Percentiles rank a stretch among this genome's conserved stretches.
Conservation (phyloP, 139 green algal genomes). For the Haematococcus lacustris region DNA sequence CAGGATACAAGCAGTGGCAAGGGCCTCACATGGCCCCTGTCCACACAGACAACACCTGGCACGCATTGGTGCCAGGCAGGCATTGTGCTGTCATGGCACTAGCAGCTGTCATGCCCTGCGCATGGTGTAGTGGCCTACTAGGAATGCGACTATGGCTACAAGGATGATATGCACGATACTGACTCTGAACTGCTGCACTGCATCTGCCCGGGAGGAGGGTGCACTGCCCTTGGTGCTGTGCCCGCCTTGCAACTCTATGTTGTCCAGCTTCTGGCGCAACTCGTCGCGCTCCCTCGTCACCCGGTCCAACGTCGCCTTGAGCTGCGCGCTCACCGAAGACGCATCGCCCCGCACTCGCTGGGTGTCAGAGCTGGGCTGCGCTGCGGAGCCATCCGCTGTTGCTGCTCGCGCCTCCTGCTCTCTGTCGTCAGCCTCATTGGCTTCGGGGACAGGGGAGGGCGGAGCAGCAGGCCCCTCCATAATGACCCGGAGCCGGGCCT, state of each 20-base stretch:
- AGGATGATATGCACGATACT: conserved; percentile 20
- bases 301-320: conserved; percentile 1
- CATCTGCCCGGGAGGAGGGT: neutral
- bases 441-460: conserved; percentile 43
- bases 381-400: neutral
- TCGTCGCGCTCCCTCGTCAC: conserved; percentile 21
- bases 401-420: neutral
- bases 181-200: conserved; percentile 2
- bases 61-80: no score
- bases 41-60: no score
- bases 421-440: conserved; percentile 27
- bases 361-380: no score
- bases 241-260: conserved; percentile 4
- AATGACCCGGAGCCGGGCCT: conserved; percentile 37
- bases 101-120: no score
- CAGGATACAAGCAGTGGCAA: no score
- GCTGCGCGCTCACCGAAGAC: no score
- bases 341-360: no score
- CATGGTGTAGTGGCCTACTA: conserved; percentile 26
- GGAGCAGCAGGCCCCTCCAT: conserved; percentile 46
- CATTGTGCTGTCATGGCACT: no score
- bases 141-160: conserved; percentile 28
- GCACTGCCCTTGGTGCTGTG: neutral
- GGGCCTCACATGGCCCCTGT: no score
- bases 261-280: conserved; percentile 21